Percentiles rank a stretch among this genome's conserved stretches.
Conservation (phyloP, 116 monocot species). For the Zostera marina region DNA sequence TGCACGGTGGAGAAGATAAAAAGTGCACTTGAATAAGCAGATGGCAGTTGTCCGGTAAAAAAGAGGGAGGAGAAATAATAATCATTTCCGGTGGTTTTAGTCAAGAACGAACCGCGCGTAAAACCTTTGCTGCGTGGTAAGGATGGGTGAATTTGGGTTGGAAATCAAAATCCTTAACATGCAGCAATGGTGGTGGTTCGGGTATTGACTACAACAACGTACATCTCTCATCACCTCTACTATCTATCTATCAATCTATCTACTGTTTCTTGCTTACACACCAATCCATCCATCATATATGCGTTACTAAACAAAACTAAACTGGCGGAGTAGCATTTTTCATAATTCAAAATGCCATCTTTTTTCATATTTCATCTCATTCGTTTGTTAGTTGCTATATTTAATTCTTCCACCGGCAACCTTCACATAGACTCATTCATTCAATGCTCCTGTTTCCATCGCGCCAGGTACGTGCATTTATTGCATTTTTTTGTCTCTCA, state of each 20-base stretch:
- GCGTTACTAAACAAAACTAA: background rate
- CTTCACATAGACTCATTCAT: background rate
- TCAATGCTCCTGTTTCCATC: slow-evolving; percentile 4
- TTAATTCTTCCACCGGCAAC: background rate
- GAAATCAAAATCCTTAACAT: slow-evolving; percentile 19
- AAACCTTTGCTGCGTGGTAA: slow-evolving; percentile 43
- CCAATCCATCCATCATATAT: background rate
- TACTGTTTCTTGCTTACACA: background rate
- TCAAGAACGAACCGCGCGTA: slow-evolving; percentile 86
- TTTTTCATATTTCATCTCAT: background rate
- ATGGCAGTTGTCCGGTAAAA: background rate
- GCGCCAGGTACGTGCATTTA: slow-evolving; percentile 7
- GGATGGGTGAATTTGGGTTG: background rate
- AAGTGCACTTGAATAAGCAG: slow-evolving; percentile 34
- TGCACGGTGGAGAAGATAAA: slow-evolving; percentile 92
- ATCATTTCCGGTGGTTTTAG: slow-evolving; percentile 27
- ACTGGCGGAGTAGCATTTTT: background rate
- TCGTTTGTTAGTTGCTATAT: background rate
- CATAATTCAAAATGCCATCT: background rate
- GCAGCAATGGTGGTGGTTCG: slow-evolving; percentile 84
- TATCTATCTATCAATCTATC: background rate
- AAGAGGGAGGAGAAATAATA: too few relatives aligned
- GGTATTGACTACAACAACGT: slow-evolving; percentile 88
- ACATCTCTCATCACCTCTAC: background rate
- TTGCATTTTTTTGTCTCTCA: background rate